Evolutionary conservation across 306 rosid genomes (phyloP).

Genomic region (Fragaria iinumae): DNA sequence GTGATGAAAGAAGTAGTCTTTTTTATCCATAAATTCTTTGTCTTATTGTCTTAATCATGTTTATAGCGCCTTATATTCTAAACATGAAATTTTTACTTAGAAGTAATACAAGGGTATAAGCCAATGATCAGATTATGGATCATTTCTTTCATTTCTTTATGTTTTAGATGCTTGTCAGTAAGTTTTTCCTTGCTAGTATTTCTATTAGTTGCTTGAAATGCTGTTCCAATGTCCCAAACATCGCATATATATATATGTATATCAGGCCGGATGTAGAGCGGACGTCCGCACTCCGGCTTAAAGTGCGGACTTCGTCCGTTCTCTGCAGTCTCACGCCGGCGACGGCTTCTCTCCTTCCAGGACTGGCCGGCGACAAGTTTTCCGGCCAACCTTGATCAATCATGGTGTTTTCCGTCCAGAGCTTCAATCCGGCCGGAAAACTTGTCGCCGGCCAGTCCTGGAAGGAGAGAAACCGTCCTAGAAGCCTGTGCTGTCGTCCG

Average conservation of each 20-base stretch:
- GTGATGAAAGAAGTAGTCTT: conserved; percentile 4
- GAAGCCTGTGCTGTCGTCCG: too few relatives aligned
- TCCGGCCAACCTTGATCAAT: too few relatives aligned
- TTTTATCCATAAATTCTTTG: background rate
- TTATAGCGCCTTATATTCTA: background rate
- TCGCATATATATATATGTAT: background rate
- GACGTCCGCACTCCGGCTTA: too few relatives aligned
- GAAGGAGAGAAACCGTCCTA: too few relatives aligned
- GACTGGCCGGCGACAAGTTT: too few relatives aligned
- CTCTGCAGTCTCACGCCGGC: too few relatives aligned
- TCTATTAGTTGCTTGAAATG: background rate
- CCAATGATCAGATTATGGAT: background rate
- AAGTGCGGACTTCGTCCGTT: too few relatives aligned
- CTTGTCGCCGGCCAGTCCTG: too few relatives aligned
- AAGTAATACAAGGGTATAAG: conserved; percentile 3
- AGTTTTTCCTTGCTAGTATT: background rate
- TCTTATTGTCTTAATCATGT: background rate
- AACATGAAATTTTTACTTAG: background rate
- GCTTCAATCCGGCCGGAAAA: too few relatives aligned
- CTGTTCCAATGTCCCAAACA: background rate
- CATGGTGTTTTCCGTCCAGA: too few relatives aligned
- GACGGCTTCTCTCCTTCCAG: too few relatives aligned
- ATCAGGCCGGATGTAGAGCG: too few relatives aligned
- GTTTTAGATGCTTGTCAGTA: background rate
- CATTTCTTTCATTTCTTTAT: background rate